Evolutionary conservation across 768 basidiomycete genomes (phyloP), one percentile per base, ranked within the genome.

Genomic region (Leccinellum albellum): DNA sequence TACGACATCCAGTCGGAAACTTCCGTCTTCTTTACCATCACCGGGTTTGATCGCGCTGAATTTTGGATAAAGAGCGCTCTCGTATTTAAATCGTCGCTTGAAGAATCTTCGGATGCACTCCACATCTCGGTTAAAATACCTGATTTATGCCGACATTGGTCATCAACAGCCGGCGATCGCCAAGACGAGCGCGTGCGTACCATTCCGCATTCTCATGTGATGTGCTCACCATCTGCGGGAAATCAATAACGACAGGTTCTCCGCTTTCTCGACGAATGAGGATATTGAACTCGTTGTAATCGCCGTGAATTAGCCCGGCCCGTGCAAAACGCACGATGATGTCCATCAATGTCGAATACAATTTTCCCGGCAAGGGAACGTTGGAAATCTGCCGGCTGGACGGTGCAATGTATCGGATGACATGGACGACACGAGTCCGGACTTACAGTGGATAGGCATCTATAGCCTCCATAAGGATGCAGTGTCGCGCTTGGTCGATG

Each of bases 241-340:
- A 99, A 76, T 99, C 97, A 65, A 99, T 99, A 44, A 99, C 85
- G 52, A 98, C 74, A 7, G 95, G 91, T 64, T 92, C 86, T 12
- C 82, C 82, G 46, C 73, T 77, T 53, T 87, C 86, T 47, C 90
- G 83, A 35, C 83, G 82, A 64, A 99, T 94, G 59, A 99, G 85
- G 62, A 99, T 94, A 72, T 99, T 98, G 78, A 98, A 99, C 69
- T 99, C 97, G 75, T 99, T 99, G 75, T 91, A 99, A 66, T 99
- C 97, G 42, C 97, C 95, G 66, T 99, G 97, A 51, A 99, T 98
- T n/a, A 99, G 82, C 6, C 97, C 97, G 15, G 89, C 85, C 35
- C 84, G 86, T 6, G 96, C 95, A 66, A 98, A 89, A 53, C 94
- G 91, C 56, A 98, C 93, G 68, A 98, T 94, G 58, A 98, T 78